Percentiles rank a stretch among this genome's conserved stretches.
phyloP scores from a whole-genome alignment of 73 alveolate genomes.

The Paramecium biaurelia region DNA sequence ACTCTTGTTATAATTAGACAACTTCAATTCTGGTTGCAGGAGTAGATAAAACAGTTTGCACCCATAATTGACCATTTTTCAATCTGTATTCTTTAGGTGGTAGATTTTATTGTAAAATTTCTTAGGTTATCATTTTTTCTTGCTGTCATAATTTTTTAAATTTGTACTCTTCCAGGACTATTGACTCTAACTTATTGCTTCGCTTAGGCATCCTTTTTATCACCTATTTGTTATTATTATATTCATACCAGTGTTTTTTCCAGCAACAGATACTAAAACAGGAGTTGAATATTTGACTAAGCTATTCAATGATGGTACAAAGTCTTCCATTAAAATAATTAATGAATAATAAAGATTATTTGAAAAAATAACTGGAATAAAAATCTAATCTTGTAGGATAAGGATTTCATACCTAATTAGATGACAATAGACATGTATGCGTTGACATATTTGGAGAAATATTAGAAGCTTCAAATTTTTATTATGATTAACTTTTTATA shows the following conservation, averaged over 20 bases:
- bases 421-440: not conserved
- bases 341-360: not conserved
- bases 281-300: conserved; percentile 88
- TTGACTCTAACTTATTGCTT: not conserved
- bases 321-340: conserved; percentile 25
- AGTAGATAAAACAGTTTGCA: conserved; percentile 77
- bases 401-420: not conserved
- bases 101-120: conserved; percentile 56
- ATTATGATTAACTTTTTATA: not conserved
- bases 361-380: not conserved
- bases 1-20: conserved; percentile 73
- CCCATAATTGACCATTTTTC: conserved; percentile 83
- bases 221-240: not conserved
- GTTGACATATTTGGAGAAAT: conserved; percentile 1
- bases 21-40: conserved; percentile 85
- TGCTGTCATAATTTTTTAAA: conserved; percentile 16
- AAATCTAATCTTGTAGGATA: no score
- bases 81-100: conserved; percentile 83
- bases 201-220: not conserved
- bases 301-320: conserved; percentile 65
- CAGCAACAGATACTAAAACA: conserved; percentile 80
- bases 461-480: conserved; percentile 16
- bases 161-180: not conserved
- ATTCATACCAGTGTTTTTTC: conserved; percentile 72
- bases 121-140: conserved; percentile 61